Evolutionary conservation across 2,329 filamentous ascomycete species (phyloP).

Genomic region (Aspergillus carbonarius): DNA sequence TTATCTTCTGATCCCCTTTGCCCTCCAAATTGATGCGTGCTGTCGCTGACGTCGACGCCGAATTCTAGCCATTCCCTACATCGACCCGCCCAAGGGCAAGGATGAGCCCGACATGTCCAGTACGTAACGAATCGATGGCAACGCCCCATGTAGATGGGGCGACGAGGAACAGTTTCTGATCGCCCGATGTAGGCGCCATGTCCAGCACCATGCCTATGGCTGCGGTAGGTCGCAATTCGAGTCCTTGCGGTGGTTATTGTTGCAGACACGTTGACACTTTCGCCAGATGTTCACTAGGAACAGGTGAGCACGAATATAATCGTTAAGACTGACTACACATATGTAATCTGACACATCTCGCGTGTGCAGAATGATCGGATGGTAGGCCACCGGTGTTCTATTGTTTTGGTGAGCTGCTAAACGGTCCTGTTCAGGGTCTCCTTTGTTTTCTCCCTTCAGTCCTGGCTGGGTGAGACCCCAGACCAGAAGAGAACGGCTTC

Average conservation of each 20-base stretch:
- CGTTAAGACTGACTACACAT: not conserved
- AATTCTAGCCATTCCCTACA: conserved; percentile 77
- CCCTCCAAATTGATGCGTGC: not conserved
- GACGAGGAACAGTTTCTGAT: conserved; percentile 17
- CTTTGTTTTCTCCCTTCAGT: conserved; percentile 49
- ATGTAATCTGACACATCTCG: conserved; percentile 13
- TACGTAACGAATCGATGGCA: conserved; percentile 39
- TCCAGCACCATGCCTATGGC: conserved; percentile 89
- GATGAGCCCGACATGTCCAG: conserved; percentile 68
- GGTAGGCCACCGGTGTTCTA: conserved; percentile 42
- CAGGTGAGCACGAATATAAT: conserved; percentile 55
- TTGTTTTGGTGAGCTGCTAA: conserved; percentile 17
- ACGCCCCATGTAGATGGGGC: not conserved
- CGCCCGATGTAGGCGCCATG: conserved; percentile 52
- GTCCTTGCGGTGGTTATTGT: not conserved
- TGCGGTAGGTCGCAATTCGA: conserved; percentile 55
- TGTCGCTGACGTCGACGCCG: conserved; percentile 15
- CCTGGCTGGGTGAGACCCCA: conserved; percentile 50
- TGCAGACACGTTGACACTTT: conserved; percentile 19
- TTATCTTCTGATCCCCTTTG: not conserved
- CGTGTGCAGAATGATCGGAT: conserved; percentile 59
- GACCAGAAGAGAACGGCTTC: conserved; percentile 58
- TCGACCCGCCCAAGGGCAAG: conserved; percentile 68
- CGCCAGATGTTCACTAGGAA: conserved; percentile 82
- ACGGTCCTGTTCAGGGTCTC: conserved; percentile 40